phyloP scores from a whole-genome alignment of 2,329 filamentous ascomycete genomes.

The Septoria petroselini region DNA sequence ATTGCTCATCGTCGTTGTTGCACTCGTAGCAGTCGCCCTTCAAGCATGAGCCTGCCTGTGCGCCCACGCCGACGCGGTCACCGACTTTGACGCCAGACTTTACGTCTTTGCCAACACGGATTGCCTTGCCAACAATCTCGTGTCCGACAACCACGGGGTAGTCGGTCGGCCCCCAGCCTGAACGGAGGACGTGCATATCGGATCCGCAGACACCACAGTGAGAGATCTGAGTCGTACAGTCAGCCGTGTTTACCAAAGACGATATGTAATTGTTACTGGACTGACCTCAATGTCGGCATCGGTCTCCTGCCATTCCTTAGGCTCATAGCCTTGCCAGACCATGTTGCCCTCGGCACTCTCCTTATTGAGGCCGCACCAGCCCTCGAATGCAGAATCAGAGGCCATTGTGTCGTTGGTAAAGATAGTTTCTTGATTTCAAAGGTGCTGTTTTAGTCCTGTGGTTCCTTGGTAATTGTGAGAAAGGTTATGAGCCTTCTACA shows the following conservation, averaged over 20 bases:
- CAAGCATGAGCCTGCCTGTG: slow-evolving; percentile 50
- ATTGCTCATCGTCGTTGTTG: slow-evolving; percentile 43
- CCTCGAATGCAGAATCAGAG: slow-evolving; percentile 52
- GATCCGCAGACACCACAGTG: slow-evolving; percentile 40
- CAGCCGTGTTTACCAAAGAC: too few relatives aligned
- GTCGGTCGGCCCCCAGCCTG: slow-evolving; percentile 40
- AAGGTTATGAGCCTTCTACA: too few relatives aligned
- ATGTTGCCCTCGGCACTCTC: slow-evolving; percentile 53
- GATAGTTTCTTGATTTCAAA: background rate
- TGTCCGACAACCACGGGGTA: slow-evolving; percentile 36
- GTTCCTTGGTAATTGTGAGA: background rate
- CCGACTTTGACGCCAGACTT: slow-evolving; percentile 37
- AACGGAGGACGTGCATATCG: slow-evolving; percentile 35
- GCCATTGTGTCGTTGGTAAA: slow-evolving; percentile 16
- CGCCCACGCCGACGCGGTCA: slow-evolving; percentile 51
- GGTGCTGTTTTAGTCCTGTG: slow-evolving; percentile 4
- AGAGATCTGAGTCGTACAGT: slow-evolving; percentile 29
- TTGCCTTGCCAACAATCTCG: slow-evolving; percentile 38
- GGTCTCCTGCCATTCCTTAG: slow-evolving; percentile 42
- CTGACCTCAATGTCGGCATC: slow-evolving; percentile 41
- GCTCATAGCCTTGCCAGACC: slow-evolving; percentile 48
- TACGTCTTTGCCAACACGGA: slow-evolving; percentile 35
- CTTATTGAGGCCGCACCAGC: slow-evolving; percentile 55
- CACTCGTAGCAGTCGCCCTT: slow-evolving; percentile 53
- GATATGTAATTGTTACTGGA: too few relatives aligned